Conservation (phyloP, 768 basidiomycete genomes). For the Paxillus ammoniavirescens region DNA sequence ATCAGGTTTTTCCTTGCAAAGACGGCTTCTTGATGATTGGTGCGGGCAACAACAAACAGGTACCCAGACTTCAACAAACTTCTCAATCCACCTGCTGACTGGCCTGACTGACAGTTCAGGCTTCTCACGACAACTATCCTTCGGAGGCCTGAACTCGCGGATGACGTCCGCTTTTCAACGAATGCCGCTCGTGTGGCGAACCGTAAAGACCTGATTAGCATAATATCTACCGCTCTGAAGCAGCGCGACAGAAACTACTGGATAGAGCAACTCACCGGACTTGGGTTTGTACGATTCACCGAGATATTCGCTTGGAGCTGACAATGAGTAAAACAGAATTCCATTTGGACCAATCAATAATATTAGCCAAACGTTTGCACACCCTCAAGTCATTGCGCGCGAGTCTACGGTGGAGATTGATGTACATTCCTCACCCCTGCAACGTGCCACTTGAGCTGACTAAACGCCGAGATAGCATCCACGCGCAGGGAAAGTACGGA, state of each 20-base stretch:
- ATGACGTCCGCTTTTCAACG: slow-evolving; percentile 63
- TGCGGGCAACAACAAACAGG: slow-evolving; percentile 88
- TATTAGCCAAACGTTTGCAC: slow-evolving; percentile 84
- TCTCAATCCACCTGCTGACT: slow-evolving; percentile 9
- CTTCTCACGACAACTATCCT: slow-evolving; percentile 66
- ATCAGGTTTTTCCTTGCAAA: slow-evolving; percentile 86
- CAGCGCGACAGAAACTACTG: slow-evolving; percentile 65
- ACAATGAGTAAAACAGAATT: slow-evolving; percentile 43
- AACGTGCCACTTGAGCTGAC: slow-evolving; percentile 12
- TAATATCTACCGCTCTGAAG: slow-evolving; percentile 63
- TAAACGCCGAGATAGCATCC: slow-evolving; percentile 51
- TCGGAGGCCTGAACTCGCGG: slow-evolving; percentile 53
- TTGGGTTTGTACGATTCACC: slow-evolving; percentile 56
- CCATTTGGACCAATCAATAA: slow-evolving; percentile 93
- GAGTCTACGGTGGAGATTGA: slow-evolving; percentile 74
- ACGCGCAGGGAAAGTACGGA: slow-evolving; percentile 70
- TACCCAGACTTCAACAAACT: slow-evolving; percentile 21
- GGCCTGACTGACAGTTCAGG: slow-evolving; percentile 53
- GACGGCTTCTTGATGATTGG: slow-evolving; percentile 93
- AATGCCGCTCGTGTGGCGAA: slow-evolving; percentile 78
- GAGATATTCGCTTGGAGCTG: slow-evolving; percentile 6
- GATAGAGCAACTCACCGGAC: slow-evolving; percentile 71
- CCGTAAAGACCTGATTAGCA: slow-evolving; percentile 62
- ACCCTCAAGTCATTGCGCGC: slow-evolving; percentile 82
- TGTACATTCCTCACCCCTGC: slow-evolving; percentile 47